These are phyloP conservation scores for Prunus davidiana DNA, from an alignment of 306 rosid species.

Conservation along the genomic window DNA sequence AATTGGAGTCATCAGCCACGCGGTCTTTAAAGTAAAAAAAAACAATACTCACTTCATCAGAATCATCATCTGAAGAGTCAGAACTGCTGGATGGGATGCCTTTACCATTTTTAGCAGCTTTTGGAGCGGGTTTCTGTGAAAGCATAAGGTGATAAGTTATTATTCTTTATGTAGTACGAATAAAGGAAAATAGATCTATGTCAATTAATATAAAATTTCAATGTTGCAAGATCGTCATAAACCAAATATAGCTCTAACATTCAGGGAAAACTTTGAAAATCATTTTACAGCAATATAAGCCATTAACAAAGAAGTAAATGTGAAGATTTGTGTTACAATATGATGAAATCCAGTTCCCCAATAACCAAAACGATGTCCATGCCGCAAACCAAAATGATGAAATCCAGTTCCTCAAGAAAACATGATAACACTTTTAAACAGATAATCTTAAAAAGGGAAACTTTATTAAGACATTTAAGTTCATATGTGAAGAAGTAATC, in stretches of 20 bases:
- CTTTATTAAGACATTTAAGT: background rate
- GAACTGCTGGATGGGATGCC: background rate
- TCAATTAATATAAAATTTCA: no score
- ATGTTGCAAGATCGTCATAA: background rate
- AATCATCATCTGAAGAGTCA: slow-evolving; percentile 6
- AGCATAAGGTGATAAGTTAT: background rate
- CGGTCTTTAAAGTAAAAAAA: background rate
- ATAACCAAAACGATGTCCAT: no score
- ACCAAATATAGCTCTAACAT: background rate
- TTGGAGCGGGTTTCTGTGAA: background rate
- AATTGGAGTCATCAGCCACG: background rate
- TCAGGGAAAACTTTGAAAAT: no score
- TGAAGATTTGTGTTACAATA: no score
- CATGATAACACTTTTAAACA: no score
- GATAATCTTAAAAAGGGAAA: no score
- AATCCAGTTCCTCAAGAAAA: background rate
- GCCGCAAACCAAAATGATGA: background rate
- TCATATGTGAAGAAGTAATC: background rate
- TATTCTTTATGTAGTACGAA: background rate
- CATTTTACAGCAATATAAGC: no score
- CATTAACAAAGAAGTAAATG: no score
- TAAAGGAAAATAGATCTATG: background rate
- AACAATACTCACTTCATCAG: background rate
- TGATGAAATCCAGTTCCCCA: no score
- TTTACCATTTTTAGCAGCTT: slow-evolving; percentile 8